Evolutionary conservation across 192 early-diverging fungal genomes (phyloP).

Genomic region (Chytriomyces sp.): DNA sequence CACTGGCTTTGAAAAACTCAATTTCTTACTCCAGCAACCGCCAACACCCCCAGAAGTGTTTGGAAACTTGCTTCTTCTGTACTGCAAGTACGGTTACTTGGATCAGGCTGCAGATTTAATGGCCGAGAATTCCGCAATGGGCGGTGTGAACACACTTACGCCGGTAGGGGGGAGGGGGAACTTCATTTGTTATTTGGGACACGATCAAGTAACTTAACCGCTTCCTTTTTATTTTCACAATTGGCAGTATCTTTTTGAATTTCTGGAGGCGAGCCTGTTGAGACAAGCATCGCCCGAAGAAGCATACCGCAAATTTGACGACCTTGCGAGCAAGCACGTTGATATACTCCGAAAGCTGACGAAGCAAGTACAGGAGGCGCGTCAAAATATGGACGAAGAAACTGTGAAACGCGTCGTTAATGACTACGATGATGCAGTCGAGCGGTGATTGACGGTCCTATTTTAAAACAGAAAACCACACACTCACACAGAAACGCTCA

Average conservation of each 20-base stretch:
- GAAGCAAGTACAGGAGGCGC: slow-evolving; percentile 65
- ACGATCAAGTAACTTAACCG: background rate
- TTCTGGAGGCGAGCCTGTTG: slow-evolving; percentile 61
- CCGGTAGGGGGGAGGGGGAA: background rate
- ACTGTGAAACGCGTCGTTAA: slow-evolving; percentile 57
- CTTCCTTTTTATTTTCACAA: background rate
- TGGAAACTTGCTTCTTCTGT: slow-evolving; percentile 65
- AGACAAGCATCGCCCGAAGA: slow-evolving; percentile 64
- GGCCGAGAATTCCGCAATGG: slow-evolving; percentile 54
- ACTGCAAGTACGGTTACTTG: slow-evolving; percentile 64
- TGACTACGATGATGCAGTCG: slow-evolving; percentile 66
- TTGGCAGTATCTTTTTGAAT: slow-evolving; percentile 61
- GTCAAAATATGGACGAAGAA: slow-evolving; percentile 66
- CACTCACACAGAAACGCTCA: background rate
- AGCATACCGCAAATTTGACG: slow-evolving; percentile 66
- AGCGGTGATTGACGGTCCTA: slow-evolving; percentile 37
- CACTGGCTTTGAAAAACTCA: slow-evolving; percentile 66
- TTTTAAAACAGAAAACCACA: no score
- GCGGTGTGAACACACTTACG: slow-evolving; percentile 24
- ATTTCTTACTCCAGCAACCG: slow-evolving; percentile 60
- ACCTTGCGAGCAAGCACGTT: slow-evolving; percentile 61
- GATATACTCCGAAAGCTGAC: slow-evolving; percentile 63
- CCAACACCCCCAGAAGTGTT: slow-evolving; percentile 67
- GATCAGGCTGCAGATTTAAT: slow-evolving; percentile 66
- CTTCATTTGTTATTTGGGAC: no score